Evolutionary conservation across 257 asterid species (phyloP).

Genomic region (Verbascum thapsus): DNA sequence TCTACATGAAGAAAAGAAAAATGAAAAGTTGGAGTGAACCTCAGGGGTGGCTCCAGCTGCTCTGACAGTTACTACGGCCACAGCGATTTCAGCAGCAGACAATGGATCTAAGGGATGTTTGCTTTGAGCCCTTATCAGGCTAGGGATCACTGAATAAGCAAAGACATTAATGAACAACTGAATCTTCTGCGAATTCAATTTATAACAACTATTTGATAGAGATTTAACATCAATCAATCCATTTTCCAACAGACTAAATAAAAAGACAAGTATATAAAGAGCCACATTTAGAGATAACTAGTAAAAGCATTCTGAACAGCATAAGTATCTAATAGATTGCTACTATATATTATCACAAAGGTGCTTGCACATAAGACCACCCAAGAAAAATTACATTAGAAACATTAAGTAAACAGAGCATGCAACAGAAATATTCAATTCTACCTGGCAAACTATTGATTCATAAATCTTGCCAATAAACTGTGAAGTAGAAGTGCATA

Average conservation of each 20-base stretch:
- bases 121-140: slow-evolving; percentile 69
- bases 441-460: not conserved
- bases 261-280: slow-evolving; percentile 18
- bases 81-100: slow-evolving; percentile 85
- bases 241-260: slow-evolving; percentile 20
- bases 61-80: slow-evolving; percentile 92
- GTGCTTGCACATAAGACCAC: slow-evolving; percentile 5
- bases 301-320: not conserved
- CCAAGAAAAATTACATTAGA: not conserved
- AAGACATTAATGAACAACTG: slow-evolving; percentile 11
- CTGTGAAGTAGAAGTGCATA: not conserved
- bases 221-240: slow-evolving; percentile 21
- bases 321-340: not conserved
- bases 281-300: slow-evolving; percentile 8
- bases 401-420: too few relatives aligned
- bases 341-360: slow-evolving; percentile 2
- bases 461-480: slow-evolving; percentile 13
- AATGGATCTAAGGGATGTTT: slow-evolving; percentile 94
- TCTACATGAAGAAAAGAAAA: slow-evolving; percentile 17
- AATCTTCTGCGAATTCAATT: slow-evolving; percentile 6
- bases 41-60: slow-evolving; percentile 99
- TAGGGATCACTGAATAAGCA: slow-evolving; percentile 57
- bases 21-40: slow-evolving; percentile 46
- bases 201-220: slow-evolving; percentile 1
- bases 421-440: not conserved